Conservation (phyloP, 2,329 filamentous ascomycete genomes). For the Penicillium nordicum region DNA sequence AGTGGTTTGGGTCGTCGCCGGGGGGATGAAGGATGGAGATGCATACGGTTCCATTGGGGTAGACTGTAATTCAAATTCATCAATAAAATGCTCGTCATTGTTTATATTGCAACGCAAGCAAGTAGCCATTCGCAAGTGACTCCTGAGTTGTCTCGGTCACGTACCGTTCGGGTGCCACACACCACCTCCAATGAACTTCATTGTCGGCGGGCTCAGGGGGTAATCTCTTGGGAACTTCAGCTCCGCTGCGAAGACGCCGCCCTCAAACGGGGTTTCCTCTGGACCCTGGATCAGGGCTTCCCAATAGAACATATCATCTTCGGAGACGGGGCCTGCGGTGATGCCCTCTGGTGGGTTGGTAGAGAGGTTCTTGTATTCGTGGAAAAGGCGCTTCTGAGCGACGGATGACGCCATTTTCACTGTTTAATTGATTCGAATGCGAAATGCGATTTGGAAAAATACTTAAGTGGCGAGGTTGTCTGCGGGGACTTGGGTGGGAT, state of each 20-base stretch:
- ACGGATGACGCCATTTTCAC: conserved; percentile 48
- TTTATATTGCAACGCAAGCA: neutral
- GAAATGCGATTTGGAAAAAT: neutral
- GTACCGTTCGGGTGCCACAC: conserved; percentile 95
- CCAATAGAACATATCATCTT: conserved; percentile 95
- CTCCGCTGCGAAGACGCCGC: conserved; percentile 91
- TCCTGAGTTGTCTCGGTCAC: conserved; percentile 24
- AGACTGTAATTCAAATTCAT: conserved; percentile 57
- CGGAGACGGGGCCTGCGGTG: conserved; percentile 84
- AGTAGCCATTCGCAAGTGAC: neutral
- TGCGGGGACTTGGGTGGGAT: neutral
- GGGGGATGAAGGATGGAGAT: conserved; percentile 97
- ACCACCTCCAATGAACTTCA: conserved; percentile 84
- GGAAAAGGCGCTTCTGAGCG: conserved; percentile 75
- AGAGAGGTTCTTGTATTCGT: conserved; percentile 92
- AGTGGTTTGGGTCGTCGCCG: conserved; percentile 96
- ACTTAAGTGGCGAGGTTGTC: neutral
- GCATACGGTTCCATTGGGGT: conserved; percentile 86
- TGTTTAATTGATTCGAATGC: neutral
- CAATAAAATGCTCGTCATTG: neutral
- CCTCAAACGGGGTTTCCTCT: conserved; percentile 92
- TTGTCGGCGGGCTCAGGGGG: conserved; percentile 89
- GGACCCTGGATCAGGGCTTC: conserved; percentile 95
- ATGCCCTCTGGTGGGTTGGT: conserved; percentile 97
- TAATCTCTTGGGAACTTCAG: conserved; percentile 95